Base-by-base conservation (phyloP, 2,329 filamentous ascomycete genomes). In the Aspergillus fructus region DNA sequence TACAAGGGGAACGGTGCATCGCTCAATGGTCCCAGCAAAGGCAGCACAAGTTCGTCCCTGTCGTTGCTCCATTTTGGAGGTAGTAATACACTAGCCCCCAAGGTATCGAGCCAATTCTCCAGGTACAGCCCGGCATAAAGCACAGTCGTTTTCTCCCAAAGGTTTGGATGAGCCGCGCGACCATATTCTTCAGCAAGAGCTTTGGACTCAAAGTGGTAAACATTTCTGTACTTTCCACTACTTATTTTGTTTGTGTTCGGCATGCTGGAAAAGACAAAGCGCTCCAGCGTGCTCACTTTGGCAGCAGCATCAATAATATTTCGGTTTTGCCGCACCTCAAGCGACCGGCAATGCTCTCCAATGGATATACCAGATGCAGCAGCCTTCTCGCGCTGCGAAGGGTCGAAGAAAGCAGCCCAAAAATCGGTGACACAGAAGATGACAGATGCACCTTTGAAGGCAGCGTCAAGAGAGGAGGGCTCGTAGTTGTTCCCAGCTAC, bases 181-280 rank as follows among this genome's bases (percentile, higher is more conserved):
- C 69, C 62, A 47, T 77, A 77, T 2, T 67, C 62, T 2, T 63
- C 67, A 5, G 66, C 70, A 1, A 64, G 64, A 5, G 74, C 76
- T 59, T 80, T 80, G 12, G 68, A 64, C 41, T 79, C 74, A 55
- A 77, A 79, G 60, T 80, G 76, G 48, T 74, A 73, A 0, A 78
- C 73, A 13, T 68, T 64, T 3, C 55, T 71, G 54, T 79, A 79
- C 59, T 77, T 76, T 0, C 78, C 78, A 9, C 63, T 64, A n/a
- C 72, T 76, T 66, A 68, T 71, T 56, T 72, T 75, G 7, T 60
- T 66, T 1, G 68, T 67, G 60, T 77, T 64, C 1, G 70, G 67
- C 0, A 80, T 59, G 0, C 68, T 69, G 4, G 76, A 79, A 2
- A 76, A 59, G 3, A 81, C 58, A 15, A 80, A 71, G 4, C 72